phyloP scores from a whole-genome alignment of 2,329 filamentous ascomycete species.

The Fusarium vanettenii region DNA sequence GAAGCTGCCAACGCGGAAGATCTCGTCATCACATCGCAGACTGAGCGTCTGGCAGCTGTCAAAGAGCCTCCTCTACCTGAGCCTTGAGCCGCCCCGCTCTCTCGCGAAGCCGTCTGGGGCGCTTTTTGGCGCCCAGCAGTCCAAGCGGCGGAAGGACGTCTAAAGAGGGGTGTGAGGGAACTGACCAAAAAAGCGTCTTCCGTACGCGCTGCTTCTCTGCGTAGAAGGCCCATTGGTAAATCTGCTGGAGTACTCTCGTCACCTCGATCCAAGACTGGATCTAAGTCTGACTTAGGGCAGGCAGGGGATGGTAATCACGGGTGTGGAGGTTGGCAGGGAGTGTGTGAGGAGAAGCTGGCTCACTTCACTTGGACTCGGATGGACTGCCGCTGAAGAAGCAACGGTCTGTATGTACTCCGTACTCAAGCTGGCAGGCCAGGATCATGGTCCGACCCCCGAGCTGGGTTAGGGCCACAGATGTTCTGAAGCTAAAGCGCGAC shows the following conservation, averaged over 20 bases:
- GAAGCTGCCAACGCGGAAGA: not conserved
- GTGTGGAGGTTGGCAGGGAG: not conserved
- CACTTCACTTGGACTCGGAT: not conserved
- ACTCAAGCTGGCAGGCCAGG: not conserved
- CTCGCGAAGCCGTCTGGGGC: not conserved
- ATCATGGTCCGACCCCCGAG: not conserved
- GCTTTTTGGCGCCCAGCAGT: not conserved
- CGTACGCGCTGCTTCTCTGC: not conserved
- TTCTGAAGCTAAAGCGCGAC: not conserved
- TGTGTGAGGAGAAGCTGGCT: not conserved
- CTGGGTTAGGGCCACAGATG: not conserved
- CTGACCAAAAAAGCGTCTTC: not conserved
- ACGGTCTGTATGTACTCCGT: too few relatives aligned
- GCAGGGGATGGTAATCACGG: not conserved
- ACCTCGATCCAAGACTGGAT: not conserved
- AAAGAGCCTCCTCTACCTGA: not conserved
- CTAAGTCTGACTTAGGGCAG: not conserved
- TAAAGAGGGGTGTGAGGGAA: not conserved
- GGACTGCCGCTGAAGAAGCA: too few relatives aligned
- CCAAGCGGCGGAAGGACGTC: not conserved
- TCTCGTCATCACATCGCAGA: not conserved
- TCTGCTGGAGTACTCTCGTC: not conserved
- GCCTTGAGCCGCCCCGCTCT: not conserved
- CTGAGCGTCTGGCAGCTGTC: not conserved
- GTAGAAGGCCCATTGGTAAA: not conserved